A percentile compares a stretch with the other conserved stretches of the same genome.
These are phyloP conservation scores for Aspergillus quadricinctus DNA, from an alignment of 2,329 filamentous ascomycete species.

Conservation along the genomic window DNA sequence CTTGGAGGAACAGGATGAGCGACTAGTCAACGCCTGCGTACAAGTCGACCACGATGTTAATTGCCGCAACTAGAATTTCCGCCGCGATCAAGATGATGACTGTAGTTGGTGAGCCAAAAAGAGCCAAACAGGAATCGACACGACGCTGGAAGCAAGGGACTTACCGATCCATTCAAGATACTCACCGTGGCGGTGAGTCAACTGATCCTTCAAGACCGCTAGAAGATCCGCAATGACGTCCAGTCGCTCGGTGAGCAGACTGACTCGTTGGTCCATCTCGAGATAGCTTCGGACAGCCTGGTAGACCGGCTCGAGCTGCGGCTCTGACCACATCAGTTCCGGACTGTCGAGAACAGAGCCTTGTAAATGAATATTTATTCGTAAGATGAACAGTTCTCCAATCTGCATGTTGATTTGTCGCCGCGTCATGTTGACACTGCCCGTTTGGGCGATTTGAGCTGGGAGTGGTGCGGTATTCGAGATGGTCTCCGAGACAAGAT, in stretches of 20 bases:
- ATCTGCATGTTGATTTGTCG: conserved; percentile 99
- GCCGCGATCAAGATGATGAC: conserved; percentile 95
- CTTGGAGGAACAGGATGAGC: neutral
- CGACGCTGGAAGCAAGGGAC: conserved; percentile 30
- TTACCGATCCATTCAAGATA: conserved; percentile 84
- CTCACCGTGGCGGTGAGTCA: conserved; percentile 88
- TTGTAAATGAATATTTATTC: conserved; percentile 97
- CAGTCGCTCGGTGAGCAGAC: conserved; percentile 80
- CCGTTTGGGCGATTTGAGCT: conserved; percentile 84
- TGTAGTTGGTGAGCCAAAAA: conserved; percentile 32
- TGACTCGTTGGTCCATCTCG: conserved; percentile 95
- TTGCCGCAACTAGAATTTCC: conserved; percentile 85
- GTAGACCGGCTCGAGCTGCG: conserved; percentile 93
- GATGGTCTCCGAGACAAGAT: conserved; percentile 89
- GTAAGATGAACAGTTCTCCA: conserved; percentile 92
- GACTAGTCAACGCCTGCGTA: conserved; percentile 63
- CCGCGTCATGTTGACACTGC: conserved; percentile 82
- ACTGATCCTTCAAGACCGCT: conserved; percentile 89
- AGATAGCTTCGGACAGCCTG: conserved; percentile 91
- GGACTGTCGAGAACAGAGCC: conserved; percentile 94
- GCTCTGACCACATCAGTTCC: conserved; percentile 97
- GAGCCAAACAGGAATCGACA: conserved; percentile 8
- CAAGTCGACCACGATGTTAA: conserved; percentile 93
- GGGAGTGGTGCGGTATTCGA: conserved; percentile 90
- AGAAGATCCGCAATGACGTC: conserved; percentile 91